These are phyloP conservation scores for Nasturtium officinale DNA, from an alignment of 345 rosid species.

Conservation along the genomic window DNA sequence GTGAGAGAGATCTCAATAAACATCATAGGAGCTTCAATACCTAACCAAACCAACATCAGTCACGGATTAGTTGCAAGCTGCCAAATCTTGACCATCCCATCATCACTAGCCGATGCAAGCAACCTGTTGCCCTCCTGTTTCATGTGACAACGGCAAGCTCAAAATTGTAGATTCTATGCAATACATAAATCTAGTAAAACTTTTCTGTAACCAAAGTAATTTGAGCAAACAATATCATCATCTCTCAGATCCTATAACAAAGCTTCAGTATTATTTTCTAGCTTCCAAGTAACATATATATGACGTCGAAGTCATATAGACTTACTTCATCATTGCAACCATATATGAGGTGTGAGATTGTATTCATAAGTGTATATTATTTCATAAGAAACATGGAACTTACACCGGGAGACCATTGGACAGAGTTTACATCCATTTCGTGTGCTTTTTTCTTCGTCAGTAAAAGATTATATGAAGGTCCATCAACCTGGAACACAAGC, in stretches of 20 bases:
- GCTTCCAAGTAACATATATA: neutral
- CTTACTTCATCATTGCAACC: neutral
- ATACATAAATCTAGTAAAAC: neutral
- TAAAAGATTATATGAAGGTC: slow-evolving; percentile 63
- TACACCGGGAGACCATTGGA: slow-evolving; percentile 81
- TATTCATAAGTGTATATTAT: slow-evolving; percentile 18
- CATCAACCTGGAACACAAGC: slow-evolving; percentile 57
- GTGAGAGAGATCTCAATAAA: neutral
- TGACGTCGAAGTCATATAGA: neutral
- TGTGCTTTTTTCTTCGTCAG: slow-evolving; percentile 88
- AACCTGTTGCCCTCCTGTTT: slow-evolving; percentile 44
- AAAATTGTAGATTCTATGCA: slow-evolving; percentile 5
- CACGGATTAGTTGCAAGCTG: slow-evolving; percentile 51
- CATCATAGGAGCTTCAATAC: slow-evolving; percentile 9
- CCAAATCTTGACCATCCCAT: slow-evolving; percentile 80
- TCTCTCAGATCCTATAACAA: slow-evolving; percentile 4
- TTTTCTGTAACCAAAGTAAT: neutral
- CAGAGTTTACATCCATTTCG: slow-evolving; percentile 84
- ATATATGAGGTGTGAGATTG: neutral
- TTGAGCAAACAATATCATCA: neutral
- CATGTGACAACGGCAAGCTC: slow-evolving; percentile 5
- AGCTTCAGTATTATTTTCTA: slow-evolving; percentile 10
- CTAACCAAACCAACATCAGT: slow-evolving; percentile 25
- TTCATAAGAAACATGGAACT: slow-evolving; percentile 43
- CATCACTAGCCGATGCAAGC: slow-evolving; percentile 88